Evolutionary conservation across 129 eudicot genomes (phyloP).

Genomic region (Glebionis coronaria): DNA sequence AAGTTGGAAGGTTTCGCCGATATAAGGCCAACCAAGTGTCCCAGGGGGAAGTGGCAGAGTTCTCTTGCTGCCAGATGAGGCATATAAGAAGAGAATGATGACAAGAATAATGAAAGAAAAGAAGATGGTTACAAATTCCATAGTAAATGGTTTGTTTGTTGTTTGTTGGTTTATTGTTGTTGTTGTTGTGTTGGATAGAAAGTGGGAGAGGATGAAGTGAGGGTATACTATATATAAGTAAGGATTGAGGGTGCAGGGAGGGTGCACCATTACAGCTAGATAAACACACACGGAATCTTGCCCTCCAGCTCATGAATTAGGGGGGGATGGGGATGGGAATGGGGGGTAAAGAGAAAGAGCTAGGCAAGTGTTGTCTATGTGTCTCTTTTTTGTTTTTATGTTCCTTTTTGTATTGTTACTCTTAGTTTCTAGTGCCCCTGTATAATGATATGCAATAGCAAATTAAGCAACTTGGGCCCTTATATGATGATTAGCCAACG

Average conservation of each 20-base stretch:
- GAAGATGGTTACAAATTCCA: constrained; percentile 46
- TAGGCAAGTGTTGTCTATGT: constrained; percentile 19
- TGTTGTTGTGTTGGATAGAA: constrained; percentile 19
- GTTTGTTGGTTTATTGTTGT: not conserved
- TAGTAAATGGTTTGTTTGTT: constrained; percentile 17
- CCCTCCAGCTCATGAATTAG: constrained; percentile 63
- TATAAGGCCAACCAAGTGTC: constrained; percentile 87
- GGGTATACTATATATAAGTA: constrained; percentile 51
- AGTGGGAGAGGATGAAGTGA: constrained; percentile 38
- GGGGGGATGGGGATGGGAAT: constrained; percentile 23
- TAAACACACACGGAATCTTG: constrained; percentile 66
- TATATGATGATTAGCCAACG: too few relatives aligned
- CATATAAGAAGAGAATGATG: constrained; percentile 22
- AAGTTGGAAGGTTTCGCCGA: constrained; percentile 94
- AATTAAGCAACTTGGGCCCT: too few relatives aligned
- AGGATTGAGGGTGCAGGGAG: not conserved
- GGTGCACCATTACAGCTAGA: constrained; percentile 59
- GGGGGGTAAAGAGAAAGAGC: constrained; percentile 21
- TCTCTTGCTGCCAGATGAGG: constrained; percentile 37
- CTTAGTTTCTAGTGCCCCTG: not conserved
- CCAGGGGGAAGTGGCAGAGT: constrained; percentile 84
- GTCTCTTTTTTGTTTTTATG: not conserved
- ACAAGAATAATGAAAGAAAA: constrained; percentile 20
- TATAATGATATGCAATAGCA: not conserved
- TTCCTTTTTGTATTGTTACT: not conserved